Evolutionary conservation across 805 yeast species (phyloP), one percentile per base, ranked within the genome.

Genomic region (Suhomyces sp.): DNA sequence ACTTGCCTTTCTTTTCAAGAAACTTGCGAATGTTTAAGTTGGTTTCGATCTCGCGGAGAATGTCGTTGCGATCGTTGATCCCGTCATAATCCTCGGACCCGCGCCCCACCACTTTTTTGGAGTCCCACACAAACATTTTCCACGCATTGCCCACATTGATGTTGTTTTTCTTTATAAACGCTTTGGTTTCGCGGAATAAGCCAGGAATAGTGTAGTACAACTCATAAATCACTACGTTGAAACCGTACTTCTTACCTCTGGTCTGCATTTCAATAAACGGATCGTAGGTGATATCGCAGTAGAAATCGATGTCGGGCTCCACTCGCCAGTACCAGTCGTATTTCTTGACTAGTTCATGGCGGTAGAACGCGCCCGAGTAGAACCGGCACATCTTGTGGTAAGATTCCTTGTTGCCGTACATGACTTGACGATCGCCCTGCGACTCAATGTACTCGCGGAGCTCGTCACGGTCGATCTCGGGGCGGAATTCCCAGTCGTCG

Each of bases 341-440:
- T 53, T 83, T 78, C 47, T 69, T 68, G 43, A 93, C 85, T 55
- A 89, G 64, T 5, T 87, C 87, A 66, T 93, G 97, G 53, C 85
- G 81, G 71, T 82, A 89, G 63, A 93, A 93, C 52, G 77, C 76
- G 1, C 97, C 96, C 0, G 96, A 83, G 64, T 88, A 89, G 65
- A 85, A 92, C n/a, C 97, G 78, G 66, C 98, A 93, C 98, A 93
- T 93, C 63, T 87, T 86, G 67, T 93, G 97, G 64, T 93, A 94
- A 5, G 93, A 82, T 47, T 80, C 85, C 75, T 84, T 68, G 53
- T 82, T 84, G 0, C 97, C 98, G 66, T 94, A 92, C 80, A 89
- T 79, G 53, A 93, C 84, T 1, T 83, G 84, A 35, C 90, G 70
- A 68, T 92, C 97, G 27, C 96, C 96, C 66, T 92, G 97, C 15